phyloP scores from a whole-genome alignment of 2,329 filamentous ascomycete genomes.

The Venturiaceae sp. region DNA sequence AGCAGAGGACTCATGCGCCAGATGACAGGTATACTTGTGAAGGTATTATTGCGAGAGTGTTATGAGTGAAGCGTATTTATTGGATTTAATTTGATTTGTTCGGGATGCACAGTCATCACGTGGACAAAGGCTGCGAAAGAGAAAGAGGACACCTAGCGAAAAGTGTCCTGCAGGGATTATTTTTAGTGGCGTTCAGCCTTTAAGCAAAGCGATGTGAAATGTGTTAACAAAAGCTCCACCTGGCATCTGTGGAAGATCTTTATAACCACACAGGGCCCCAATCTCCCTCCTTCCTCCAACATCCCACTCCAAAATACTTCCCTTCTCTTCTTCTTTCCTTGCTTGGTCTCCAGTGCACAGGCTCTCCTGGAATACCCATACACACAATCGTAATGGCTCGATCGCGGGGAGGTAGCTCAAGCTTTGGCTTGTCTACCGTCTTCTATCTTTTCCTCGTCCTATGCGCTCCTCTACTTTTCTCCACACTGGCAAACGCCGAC shows the following conservation, averaged over 20 bases:
- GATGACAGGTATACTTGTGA: no score
- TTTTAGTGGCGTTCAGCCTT: background rate
- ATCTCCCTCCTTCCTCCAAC: background rate
- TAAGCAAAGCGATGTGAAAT: background rate
- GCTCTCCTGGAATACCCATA: background rate
- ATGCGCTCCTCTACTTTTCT: slow-evolving; percentile 72
- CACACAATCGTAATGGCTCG: slow-evolving; percentile 41
- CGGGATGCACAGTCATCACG: background rate
- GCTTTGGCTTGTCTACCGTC: slow-evolving; percentile 76
- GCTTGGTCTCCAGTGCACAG: background rate
- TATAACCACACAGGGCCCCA: background rate
- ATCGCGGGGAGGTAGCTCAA: slow-evolving; percentile 58
- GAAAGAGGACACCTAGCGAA: no score
- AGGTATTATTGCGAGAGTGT: no score
- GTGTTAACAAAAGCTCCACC: slow-evolving; percentile 2
- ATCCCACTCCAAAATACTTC: background rate
- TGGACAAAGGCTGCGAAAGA: background rate
- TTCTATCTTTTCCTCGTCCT: slow-evolving; percentile 89
- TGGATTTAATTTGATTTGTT: background rate
- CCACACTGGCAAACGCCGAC: slow-evolving; percentile 57
- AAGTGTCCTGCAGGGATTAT: background rate
- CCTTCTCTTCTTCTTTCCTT: background rate
- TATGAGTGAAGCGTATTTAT: background rate
- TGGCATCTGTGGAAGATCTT: background rate
- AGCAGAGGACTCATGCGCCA: no score